Conservation (phyloP, 345 rosid species). For the Citrus glauca region DNA sequence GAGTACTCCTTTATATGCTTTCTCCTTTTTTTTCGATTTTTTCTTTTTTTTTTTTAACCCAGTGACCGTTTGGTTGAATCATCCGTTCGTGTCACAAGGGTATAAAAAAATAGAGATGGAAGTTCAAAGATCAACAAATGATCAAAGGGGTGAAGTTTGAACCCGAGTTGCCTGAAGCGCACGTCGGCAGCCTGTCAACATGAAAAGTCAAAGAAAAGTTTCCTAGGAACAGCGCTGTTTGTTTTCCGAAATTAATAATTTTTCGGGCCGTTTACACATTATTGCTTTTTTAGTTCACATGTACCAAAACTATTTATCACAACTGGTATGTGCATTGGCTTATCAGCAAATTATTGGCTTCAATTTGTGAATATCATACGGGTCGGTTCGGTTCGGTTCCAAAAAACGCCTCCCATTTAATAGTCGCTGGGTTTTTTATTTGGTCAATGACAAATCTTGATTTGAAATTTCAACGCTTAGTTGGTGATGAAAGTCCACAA, state of each 20-base stretch:
- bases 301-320: not conserved
- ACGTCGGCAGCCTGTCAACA: not conserved
- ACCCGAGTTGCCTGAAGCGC: not conserved
- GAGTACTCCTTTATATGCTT: no score
- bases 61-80: not conserved
- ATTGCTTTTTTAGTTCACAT: slow-evolving; percentile 4
- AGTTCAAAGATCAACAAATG: not conserved
- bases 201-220: not conserved
- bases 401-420: no score
- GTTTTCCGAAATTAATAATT: not conserved
- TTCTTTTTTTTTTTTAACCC: not conserved
- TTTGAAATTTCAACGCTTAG: slow-evolving; percentile 28
- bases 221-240: not conserved
- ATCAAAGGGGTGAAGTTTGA: not conserved
- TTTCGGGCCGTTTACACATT: not conserved
- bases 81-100: not conserved
- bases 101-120: no score
- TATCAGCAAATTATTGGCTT: not conserved
- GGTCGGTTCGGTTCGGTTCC: no score
- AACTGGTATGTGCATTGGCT: not conserved
- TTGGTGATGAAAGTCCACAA: slow-evolving; percentile 37
- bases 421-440: no score
- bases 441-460: slow-evolving; percentile 1
- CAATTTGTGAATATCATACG: not conserved
- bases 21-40: no score